Conservation (phyloP, 2,329 filamentous ascomycete species). For the Scleromitrula shiraiana region DNA sequence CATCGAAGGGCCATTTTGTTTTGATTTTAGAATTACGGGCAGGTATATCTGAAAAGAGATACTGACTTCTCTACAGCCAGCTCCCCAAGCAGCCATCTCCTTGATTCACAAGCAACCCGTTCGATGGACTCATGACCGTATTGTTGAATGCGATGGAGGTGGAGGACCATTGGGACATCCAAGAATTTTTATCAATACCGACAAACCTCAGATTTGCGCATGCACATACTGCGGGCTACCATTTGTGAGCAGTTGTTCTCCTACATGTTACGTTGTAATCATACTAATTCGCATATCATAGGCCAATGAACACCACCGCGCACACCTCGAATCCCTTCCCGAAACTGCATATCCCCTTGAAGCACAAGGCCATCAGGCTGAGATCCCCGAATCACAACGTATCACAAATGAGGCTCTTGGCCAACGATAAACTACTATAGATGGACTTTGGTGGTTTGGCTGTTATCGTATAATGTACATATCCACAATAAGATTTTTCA, state of each 20-base stretch:
- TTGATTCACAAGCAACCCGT: constrained; percentile 95
- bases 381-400: constrained; percentile 49
- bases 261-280: background rate
- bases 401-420: constrained; percentile 50
- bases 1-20: background rate
- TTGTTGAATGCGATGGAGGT: constrained; percentile 86
- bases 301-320: constrained; percentile 85
- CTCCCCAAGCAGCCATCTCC: constrained; percentile 82
- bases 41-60: background rate
- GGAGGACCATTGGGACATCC: constrained; percentile 87
- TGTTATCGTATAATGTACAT: too few species aligned
- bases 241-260: constrained; percentile 56
- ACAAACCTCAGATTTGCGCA: constrained; percentile 86
- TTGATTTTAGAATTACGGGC: background rate
- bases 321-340: constrained; percentile 74
- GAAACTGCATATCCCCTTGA: constrained; percentile 73
- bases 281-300: constrained; percentile 36
- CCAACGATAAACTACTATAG: constrained; percentile 43
- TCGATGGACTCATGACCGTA: constrained; percentile 74
- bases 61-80: constrained; percentile 55
- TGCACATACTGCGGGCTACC: constrained; percentile 93
- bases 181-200: constrained; percentile 92
- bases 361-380: constrained; percentile 48
- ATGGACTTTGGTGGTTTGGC: too few species aligned
- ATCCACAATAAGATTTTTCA: too few species aligned